Evolutionary conservation across 2,329 filamentous ascomycete species (phyloP).

Genomic region (Zopfia rhizophila): DNA sequence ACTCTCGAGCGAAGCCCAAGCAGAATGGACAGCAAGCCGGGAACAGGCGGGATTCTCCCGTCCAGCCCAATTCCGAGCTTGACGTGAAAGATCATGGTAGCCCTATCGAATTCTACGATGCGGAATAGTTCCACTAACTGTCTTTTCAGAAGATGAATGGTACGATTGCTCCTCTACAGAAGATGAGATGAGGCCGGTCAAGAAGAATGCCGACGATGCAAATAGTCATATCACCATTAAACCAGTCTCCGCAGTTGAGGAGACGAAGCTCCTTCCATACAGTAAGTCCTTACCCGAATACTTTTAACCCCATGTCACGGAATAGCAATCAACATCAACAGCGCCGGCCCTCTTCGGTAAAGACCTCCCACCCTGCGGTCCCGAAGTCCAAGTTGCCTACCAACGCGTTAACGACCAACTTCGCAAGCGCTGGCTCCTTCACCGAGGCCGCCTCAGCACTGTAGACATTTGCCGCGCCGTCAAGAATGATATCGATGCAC

Average conservation of each 20-base stretch:
- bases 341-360: conserved; percentile 37
- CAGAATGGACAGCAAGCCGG: too few species aligned
- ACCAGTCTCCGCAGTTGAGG: conserved; percentile 6
- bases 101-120: too few species aligned
- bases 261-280: conserved; percentile 18
- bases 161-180: conserved; percentile 15
- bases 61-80: conserved; percentile 4
- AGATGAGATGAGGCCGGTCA: conserved; percentile 7
- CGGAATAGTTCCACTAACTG: neutral
- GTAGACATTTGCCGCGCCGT: conserved; percentile 23
- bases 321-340: conserved; percentile 13
- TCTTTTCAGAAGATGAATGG: conserved; percentile 21
- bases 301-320: neutral
- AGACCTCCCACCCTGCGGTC: conserved; percentile 36
- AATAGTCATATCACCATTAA: conserved; percentile 12
- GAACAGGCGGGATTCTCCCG: too few species aligned
- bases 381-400: conserved; percentile 36
- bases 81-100: conserved; percentile 14
- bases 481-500: conserved; percentile 15
- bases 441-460: conserved; percentile 13
- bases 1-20: neutral
- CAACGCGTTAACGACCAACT: conserved; percentile 31
- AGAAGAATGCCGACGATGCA: conserved; percentile 9
- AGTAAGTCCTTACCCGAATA: conserved; percentile 25
- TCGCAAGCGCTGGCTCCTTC: conserved; percentile 30